Base-by-base conservation (phyloP, 164 flowering plant species). In the Annona cherimola region DNA sequence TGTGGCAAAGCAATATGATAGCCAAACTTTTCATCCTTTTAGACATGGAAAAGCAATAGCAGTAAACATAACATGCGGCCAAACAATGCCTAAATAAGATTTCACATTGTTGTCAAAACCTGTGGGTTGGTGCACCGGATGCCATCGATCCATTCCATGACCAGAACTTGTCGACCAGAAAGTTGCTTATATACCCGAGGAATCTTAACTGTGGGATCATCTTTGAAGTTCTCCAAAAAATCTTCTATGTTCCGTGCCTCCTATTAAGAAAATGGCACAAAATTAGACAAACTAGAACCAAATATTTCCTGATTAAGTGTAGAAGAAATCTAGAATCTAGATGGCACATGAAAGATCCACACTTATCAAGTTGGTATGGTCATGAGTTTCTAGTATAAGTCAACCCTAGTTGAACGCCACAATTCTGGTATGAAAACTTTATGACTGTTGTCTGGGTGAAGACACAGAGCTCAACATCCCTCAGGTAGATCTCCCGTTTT, bases 101-200 rank as follows among this genome's bases (percentile, higher is more conserved):
- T 50, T 50, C 57, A 50, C 8, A 8, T 50, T 50, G 57, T 50
- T 50, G 14, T 50, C 20, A 75, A 65, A 69, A 94, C 99, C 99
- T 92, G 90, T 45, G 99, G 98, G 63, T 95, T 78, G 70, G 99
- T 95, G 86, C 99, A 91, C 43, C 99, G 88, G 75, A 95, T 91
- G 69, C 99, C 99, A 92, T 95, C 99, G 78, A 95, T 95, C 99
- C 99, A 95, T 81, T 95, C 99, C 99, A 95, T 95, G 40, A 95
- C 97, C 60, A 95, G 68, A 77, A 95, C 99, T 66, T 94, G 97
- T 70, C 90, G 71, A 79, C 99, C 99, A 71, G 88, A 91, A 75
- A 91, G 94, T 44, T 87, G 69, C 71, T 80, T 88, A 81, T 92
- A 95, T 72, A 89, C 99, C 68, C 78, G 76, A 63, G 99, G 99